Conservation (phyloP, 805 yeast species). For the Wickerhamomyces mucosus region DNA sequence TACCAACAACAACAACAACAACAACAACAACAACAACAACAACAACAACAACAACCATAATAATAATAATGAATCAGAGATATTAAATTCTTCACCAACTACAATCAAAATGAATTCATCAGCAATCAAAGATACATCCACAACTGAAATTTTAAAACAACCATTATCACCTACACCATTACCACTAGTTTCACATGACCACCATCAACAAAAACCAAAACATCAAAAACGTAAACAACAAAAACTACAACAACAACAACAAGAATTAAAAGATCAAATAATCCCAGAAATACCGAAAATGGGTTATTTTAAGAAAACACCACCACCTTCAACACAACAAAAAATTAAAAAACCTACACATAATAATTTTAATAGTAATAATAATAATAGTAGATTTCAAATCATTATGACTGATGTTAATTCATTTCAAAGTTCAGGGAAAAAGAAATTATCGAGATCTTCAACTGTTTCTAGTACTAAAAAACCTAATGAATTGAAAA, state of each 20-base stretch:
- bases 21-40: constrained; percentile 8
- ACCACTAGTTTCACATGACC: constrained; percentile 10
- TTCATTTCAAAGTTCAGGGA: constrained; percentile 12
- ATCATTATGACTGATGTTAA: constrained; percentile 27
- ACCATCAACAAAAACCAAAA: constrained; percentile 1
- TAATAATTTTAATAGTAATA: constrained; percentile 9
- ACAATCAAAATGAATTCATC: constrained; percentile 21
- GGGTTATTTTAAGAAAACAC: constrained; percentile 1
- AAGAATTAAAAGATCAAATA: constrained; percentile 9
- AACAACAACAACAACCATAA: too few species aligned
- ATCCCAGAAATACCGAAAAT: too few species aligned
- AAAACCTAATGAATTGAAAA: too few species aligned
- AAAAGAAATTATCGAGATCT: constrained; percentile 15
- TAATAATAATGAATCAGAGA: too few species aligned
- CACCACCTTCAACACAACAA: too few species aligned
- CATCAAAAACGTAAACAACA: constrained; percentile 5
- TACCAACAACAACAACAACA: constrained; percentile 8
- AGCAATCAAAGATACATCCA: constrained; percentile 18
- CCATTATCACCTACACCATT: constrained; percentile 21
- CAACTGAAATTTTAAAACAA: constrained; percentile 5
- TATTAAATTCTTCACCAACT: constrained; percentile 20
- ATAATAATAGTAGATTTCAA: too few species aligned
- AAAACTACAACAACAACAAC: constrained; percentile 21
- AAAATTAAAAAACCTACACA: constrained; percentile 1
- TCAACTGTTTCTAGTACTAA: too few species aligned